Conservation (phyloP, 169 alveolate genomes). For the Eimeria zaria region DNA sequence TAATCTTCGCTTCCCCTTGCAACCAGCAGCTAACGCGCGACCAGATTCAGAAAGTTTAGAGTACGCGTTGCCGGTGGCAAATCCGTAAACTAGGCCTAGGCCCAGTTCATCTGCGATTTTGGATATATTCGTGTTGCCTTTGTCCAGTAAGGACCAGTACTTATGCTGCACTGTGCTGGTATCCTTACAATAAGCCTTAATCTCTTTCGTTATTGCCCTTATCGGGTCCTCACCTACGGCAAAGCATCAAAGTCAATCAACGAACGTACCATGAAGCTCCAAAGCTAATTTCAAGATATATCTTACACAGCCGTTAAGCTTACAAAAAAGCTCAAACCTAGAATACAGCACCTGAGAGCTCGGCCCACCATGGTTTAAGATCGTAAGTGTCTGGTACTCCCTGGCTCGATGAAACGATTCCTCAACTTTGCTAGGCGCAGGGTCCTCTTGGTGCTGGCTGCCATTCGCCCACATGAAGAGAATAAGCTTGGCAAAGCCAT, state of each 20-base stretch:
- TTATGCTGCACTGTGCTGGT: neutral
- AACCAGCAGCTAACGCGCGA: slow-evolving; percentile 50
- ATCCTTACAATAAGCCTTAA: neutral
- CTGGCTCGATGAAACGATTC: slow-evolving; percentile 13
- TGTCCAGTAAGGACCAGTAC: slow-evolving; percentile 20
- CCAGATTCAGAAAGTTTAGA: slow-evolving; percentile 22
- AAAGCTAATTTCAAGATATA: neutral
- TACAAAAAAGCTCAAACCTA: neutral
- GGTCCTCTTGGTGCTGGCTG: slow-evolving; percentile 1
- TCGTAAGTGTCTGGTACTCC: slow-evolving; percentile 4
- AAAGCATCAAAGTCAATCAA: neutral
- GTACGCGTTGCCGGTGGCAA: neutral
- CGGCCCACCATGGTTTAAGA: slow-evolving; percentile 43
- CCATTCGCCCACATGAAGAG: slow-evolving; percentile 61
- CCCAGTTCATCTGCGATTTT: slow-evolving; percentile 18
- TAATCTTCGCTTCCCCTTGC: neutral
- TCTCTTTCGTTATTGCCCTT: neutral
- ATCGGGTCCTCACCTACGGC: slow-evolving; percentile 45
- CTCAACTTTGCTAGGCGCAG: neutral
- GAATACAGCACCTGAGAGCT: neutral
- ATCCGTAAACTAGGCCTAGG: slow-evolving; percentile 32
- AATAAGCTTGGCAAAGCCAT: slow-evolving; percentile 43
- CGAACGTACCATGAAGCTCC: neutral
- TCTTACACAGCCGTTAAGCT: neutral
- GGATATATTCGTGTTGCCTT: neutral